Evolutionary conservation across 768 basidiomycete species (phyloP).

Genomic region (Mycena maculata): DNA sequence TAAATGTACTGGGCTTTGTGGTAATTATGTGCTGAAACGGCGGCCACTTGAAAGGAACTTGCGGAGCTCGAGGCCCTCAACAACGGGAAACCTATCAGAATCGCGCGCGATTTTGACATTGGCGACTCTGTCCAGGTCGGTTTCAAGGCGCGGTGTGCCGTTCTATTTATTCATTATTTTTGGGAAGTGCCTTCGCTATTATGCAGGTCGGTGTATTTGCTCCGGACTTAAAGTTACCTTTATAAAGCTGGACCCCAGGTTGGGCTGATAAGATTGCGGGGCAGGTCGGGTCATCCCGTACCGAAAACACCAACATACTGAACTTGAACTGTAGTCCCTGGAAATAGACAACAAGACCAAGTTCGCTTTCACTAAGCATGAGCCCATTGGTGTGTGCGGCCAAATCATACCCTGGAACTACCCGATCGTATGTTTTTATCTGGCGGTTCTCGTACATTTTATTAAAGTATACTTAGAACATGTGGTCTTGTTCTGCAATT

Average conservation of each 20-base stretch:
- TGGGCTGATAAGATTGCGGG: conserved; percentile 96
- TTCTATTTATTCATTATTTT: neutral
- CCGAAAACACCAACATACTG: conserved; percentile 10
- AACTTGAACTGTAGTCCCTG: conserved; percentile 61
- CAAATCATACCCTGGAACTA: conserved; percentile 98
- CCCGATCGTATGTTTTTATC: conserved; percentile 63
- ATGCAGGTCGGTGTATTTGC: conserved; percentile 57
- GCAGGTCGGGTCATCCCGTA: conserved; percentile 59
- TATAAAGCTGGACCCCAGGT: conserved; percentile 50
- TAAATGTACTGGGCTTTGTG: neutral
- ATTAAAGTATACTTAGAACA: conserved; percentile 25
- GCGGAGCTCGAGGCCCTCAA: conserved; percentile 89
- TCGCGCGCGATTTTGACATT: conserved; percentile 80
- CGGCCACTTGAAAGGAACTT: conserved; percentile 60
- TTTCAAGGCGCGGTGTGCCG: neutral
- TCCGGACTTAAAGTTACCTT: neutral
- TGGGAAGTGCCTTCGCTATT: conserved; percentile 80
- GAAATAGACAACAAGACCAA: conserved; percentile 86
- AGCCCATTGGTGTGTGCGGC: conserved; percentile 85
- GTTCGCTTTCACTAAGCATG: conserved; percentile 77
- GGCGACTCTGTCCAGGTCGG: conserved; percentile 68
- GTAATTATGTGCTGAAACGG: neutral
- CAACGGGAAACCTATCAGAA: conserved; percentile 89
- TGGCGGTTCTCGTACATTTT: neutral
- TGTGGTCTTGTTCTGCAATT: conserved; percentile 29